A percentile compares a stretch with the other conserved stretches of the same genome.
phyloP scores from a whole-genome alignment of 2,329 filamentous ascomycete species.

The Ilyonectria destructans region DNA sequence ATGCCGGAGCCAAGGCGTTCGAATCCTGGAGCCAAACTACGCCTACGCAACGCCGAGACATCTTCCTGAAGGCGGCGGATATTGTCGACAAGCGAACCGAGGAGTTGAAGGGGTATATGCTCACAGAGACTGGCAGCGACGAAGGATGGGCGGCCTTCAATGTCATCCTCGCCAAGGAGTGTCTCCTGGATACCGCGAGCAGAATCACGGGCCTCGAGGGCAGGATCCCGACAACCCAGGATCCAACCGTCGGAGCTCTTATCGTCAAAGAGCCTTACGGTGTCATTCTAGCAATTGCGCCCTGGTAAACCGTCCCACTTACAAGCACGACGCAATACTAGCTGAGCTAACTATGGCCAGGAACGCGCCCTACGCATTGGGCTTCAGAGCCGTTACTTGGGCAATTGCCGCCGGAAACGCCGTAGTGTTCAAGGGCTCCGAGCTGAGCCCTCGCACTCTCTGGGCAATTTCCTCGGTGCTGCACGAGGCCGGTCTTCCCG shows the following conservation, averaged over 20 bases:
- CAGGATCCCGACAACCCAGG: constrained; percentile 17
- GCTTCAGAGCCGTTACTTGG: constrained; percentile 24
- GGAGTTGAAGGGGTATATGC: constrained; percentile 71
- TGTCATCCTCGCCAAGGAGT: constrained; percentile 15
- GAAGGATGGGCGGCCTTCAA: constrained; percentile 35
- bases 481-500: constrained; percentile 60
- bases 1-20: constrained; percentile 72
- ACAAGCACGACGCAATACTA: constrained; percentile 26
- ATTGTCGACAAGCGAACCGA: constrained; percentile 68
- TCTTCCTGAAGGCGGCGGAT: constrained; percentile 75
- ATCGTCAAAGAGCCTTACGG: constrained; percentile 62
- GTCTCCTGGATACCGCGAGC: constrained; percentile 13
- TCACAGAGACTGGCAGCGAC: constrained; percentile 55
- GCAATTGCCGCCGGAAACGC: constrained; percentile 33
- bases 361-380: constrained; percentile 30
- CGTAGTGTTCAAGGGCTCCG: constrained; percentile 51
- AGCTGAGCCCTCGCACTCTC: constrained; percentile 52
- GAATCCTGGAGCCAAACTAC: constrained; percentile 75
- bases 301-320: constrained; percentile 45
- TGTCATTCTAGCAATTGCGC: constrained; percentile 51
- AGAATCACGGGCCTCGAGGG: constrained; percentile 26
- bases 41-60: constrained; percentile 70
- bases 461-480: constrained; percentile 55
- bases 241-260: constrained; percentile 65
- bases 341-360: constrained; percentile 43